phyloP scores from a whole-genome alignment of 148 eudicot genomes.

The Dianthus caryophyllus region DNA sequence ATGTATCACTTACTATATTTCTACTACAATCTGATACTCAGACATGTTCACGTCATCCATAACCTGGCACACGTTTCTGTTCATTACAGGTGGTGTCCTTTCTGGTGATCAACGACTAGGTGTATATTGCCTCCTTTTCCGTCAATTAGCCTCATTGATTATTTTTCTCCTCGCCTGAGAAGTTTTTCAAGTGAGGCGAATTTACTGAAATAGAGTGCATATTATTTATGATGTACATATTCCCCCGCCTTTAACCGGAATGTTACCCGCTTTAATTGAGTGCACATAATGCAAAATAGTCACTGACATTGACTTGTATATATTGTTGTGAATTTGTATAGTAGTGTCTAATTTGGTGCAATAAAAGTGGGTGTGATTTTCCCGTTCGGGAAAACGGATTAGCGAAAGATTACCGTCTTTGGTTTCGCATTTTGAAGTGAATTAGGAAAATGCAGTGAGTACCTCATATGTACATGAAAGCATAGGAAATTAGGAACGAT shows the following conservation, averaged over 20 bases:
- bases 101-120: conserved; percentile 47
- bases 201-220: too few relatives aligned
- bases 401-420: background rate
- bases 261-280: background rate
- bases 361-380: background rate
- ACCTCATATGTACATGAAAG: too few relatives aligned
- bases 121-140: background rate
- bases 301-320: conserved; percentile 11
- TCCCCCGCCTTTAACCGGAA: background rate
- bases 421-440: too few relatives aligned
- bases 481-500: too few relatives aligned
- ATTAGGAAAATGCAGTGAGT: too few relatives aligned
- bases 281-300: background rate
- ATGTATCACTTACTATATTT: conserved; percentile 32
- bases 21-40: background rate
- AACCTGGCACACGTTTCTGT: background rate
- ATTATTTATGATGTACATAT: conserved; percentile 22
- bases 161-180: too few relatives aligned
- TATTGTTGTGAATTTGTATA: conserved; percentile 24
- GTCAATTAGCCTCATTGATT: too few relatives aligned
- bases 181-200: too few relatives aligned
- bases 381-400: background rate
- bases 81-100: conserved; percentile 89
- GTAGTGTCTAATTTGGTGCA: conserved; percentile 2
- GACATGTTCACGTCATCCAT: background rate